A percentile compares a stretch with the other conserved stretches of the same genome.
phyloP scores from a whole-genome alignment of 306 rosid species.

The Vigna reflexopilosa region DNA sequence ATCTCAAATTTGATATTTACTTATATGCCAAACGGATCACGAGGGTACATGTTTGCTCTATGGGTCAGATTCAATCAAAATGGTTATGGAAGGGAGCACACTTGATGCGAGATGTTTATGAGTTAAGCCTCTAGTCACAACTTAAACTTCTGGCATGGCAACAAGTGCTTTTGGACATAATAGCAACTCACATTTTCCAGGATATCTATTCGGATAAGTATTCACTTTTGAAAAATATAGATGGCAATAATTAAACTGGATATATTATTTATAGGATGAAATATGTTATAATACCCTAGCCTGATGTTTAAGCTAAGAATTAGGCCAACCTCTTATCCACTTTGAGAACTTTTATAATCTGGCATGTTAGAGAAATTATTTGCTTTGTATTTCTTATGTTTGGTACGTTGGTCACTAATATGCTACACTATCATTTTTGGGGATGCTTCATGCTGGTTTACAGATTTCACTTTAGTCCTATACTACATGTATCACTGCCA shows the following conservation, averaged over 20 bases:
- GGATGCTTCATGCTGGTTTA: neutral
- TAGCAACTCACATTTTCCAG: neutral
- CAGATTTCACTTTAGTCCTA: neutral
- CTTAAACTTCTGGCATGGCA: neutral
- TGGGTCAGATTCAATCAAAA: neutral
- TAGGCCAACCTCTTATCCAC: neutral
- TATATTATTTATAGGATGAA: neutral
- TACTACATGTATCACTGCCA: slow-evolving; percentile 1
- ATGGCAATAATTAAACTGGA: neutral
- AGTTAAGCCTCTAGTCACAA: neutral
- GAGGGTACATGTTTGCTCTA: neutral
- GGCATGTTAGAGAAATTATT: neutral
- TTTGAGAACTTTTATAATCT: neutral
- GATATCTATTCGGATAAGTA: neutral
- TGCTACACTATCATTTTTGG: neutral
- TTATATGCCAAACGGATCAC: neutral
- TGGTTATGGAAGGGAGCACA: neutral
- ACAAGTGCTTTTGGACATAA: neutral
- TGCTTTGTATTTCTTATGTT: neutral
- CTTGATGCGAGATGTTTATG: neutral
- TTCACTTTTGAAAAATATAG: neutral
- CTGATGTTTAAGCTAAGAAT: neutral
- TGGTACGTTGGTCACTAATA: neutral
- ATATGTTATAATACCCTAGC: neutral
- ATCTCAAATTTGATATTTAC: neutral